Conservation (phyloP, 2,329 filamentous ascomycete genomes). For the Juglanconis oblonga region DNA sequence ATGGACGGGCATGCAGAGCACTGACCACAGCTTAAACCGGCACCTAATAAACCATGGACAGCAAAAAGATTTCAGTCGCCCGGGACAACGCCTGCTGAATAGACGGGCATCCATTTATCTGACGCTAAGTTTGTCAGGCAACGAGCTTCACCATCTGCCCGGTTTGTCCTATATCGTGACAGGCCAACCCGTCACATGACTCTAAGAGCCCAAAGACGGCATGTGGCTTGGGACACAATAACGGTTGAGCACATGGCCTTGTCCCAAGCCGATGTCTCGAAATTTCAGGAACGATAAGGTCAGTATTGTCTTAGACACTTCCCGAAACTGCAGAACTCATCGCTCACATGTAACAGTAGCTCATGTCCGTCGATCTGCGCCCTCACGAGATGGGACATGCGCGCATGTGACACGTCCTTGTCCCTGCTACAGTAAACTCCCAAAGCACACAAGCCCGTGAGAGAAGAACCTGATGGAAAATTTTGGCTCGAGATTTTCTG, state of each 20-base stretch:
- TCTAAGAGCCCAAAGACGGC: not conserved
- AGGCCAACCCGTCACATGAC: too few species aligned
- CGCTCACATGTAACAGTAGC: too few species aligned
- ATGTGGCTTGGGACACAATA: slow-evolving; percentile 9
- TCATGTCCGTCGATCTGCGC: too few species aligned
- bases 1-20: slow-evolving; percentile 4
- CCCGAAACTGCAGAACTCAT: not conserved
- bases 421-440: too few species aligned
- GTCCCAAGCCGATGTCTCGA: slow-evolving; percentile 5
- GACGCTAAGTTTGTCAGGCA: too few species aligned
- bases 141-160: too few species aligned
- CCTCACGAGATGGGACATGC: too few species aligned
- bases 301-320: not conserved
- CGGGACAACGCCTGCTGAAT: not conserved
- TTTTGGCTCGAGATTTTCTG: too few species aligned
- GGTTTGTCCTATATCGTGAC: not conserved
- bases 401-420: too few species aligned
- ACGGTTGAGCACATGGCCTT: slow-evolving; percentile 7
- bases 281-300: not conserved
- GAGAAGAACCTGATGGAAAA: too few species aligned
- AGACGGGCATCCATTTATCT: too few species aligned
- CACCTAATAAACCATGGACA: not conserved
- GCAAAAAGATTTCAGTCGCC: not conserved
- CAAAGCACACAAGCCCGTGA: too few species aligned
- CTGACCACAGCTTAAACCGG: slow-evolving; percentile 15